Evolutionary conservation across 306 rosid genomes (phyloP), one percentile per base, ranked within the genome.

Genomic region (Cicer judaicum): DNA sequence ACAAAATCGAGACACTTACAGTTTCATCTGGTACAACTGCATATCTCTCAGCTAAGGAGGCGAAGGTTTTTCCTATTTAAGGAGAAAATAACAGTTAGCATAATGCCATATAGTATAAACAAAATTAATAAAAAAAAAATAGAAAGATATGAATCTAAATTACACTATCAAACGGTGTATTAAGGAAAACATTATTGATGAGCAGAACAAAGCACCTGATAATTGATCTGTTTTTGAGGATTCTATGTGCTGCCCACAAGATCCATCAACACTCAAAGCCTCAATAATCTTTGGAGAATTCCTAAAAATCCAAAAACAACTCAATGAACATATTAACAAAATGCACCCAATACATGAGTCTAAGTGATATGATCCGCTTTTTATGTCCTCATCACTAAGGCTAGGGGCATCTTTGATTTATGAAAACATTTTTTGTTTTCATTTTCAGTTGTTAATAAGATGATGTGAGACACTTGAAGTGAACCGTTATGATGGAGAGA

Each of bases 11-110:
- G 56, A 59, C 34, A 78, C 98, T 91, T 84, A 94, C 98, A 57
- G 87, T 57, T 87, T 94, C 98, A 79, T 88, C 97, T 9, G 98
- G 98, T 78, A 94, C 98, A 77, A 94, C 85, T 7, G 98, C 97
- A 81, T 94, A 94, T 90, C 97, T 88, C 85, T 79, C 92, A 3
- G 95, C 81, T 9, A 85, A 90, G 19, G 98, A 87, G 42, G 84
- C 80, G 79, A 82, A 92, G 9, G 82, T 71, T 84, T 85, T 91
- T 72, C 96, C 98, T 94, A 83, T 68, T 12, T 47, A 29, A 16
- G 10, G 14, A 12, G 8, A 59, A 54, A 73, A 78, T 39, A 56
- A 55, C 14, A 41, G 12, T 18, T 67, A 47, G 24, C 40, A 59
- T 69, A 29, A 72, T 54, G 66, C 29, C 60, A 76, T 34, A 60